phyloP scores from a whole-genome alignment of 2,329 filamentous ascomycete species.

The Penicillium hordei region DNA sequence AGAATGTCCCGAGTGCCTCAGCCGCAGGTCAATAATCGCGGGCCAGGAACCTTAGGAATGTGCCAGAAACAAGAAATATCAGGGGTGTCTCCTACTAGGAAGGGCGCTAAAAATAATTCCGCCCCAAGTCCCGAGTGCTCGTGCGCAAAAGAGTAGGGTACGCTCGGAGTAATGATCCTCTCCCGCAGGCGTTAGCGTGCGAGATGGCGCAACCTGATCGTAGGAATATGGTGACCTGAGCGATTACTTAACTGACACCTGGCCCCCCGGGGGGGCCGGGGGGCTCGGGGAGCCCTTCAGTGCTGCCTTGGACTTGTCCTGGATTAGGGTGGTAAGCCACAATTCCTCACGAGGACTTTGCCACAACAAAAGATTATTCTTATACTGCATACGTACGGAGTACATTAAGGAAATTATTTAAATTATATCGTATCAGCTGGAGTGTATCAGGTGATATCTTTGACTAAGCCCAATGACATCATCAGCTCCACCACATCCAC shows the following conservation, averaged over 20 bases:
- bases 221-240: conserved; percentile 1
- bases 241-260: conserved; percentile 2
- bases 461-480: conserved; percentile 26
- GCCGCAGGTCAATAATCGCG: conserved; percentile 19
- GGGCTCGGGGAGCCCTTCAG: neutral
- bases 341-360: neutral
- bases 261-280: neutral
- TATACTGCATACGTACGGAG: neutral
- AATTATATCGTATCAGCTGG: neutral
- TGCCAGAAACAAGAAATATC: conserved; percentile 14
- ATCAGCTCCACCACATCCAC: conserved; percentile 19
- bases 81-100: neutral
- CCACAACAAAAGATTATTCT: neutral
- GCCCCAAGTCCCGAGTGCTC: neutral
- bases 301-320: neutral
- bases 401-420: too few relatives aligned
- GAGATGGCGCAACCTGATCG: conserved; percentile 23
- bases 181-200: conserved; percentile 16
- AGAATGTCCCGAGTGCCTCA: conserved; percentile 8
- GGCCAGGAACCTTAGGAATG: conserved; percentile 14
- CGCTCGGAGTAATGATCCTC: conserved; percentile 24
- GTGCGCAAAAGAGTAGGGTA: conserved; percentile 6
- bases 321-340: neutral
- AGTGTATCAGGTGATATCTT: neutral
- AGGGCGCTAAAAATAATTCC: conserved; percentile 11